Evolutionary conservation across 1,284 basidiomycete species (phyloP), one percentile per base, ranked within the genome.

Genomic region (Trametes hirsuta): DNA sequence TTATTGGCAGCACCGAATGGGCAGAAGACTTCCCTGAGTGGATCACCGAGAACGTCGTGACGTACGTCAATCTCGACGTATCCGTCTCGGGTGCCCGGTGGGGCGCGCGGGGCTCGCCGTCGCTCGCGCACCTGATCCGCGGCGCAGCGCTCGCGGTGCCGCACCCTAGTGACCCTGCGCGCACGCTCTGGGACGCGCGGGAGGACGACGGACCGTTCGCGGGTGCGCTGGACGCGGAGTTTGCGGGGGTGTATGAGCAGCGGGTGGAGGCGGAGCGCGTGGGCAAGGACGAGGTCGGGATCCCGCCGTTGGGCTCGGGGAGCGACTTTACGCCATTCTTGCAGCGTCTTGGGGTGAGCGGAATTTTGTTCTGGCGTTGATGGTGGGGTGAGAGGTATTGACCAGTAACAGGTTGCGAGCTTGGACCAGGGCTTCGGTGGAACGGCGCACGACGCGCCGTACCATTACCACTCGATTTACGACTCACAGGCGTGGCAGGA

Each of bases 1-100:
- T 97, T 39, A 79, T 97, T 46, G 95, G 95, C 11, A 89, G 87
- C 67, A 95, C 92, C 6, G 94, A 97, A 75, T 95, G 88, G 81
- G 91, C 87, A 6, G 95, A 97, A 76, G 94, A 97, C 73, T 97
- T 95, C 72, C 79, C 88, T 1, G 80, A 86, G 34, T 96, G 91
- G 87, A 85, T 97, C 59, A 79, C 82, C 44, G 76, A 85, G 47
- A 83, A 95, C 63, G 88, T 90, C 41, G 93, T 93, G n/a, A 84
- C 91, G 6, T 98, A 98, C 73, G 76, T 97, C 63, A 98, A 98
- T 72, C 79, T 92, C 25, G 91, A 92, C 69, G 79, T 81, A 3
- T 88, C 92, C 0, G 86, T 88, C 1, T 63, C 81, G 15, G 96
- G 95, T 14, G 87, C 88, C 10, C 77, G 76, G 24, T 92, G 88